Conservation (phyloP, 805 yeast species). For the Myxozyma neotropica region DNA sequence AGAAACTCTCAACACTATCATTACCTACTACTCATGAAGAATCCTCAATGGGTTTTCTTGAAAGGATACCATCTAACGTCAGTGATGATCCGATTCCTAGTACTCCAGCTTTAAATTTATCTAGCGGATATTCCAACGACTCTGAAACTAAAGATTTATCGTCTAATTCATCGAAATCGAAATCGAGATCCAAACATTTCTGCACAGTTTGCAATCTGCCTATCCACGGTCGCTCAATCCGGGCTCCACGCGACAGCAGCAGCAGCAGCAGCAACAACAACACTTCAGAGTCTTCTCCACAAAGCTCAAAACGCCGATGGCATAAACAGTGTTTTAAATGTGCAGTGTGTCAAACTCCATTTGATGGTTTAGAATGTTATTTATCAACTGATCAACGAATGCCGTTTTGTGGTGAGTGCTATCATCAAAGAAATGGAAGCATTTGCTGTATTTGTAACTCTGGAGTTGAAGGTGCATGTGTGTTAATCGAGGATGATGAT, state of each 20-base stretch:
- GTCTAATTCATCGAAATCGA: not conserved
- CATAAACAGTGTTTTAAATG: slow-evolving; percentile 86
- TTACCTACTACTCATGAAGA: not conserved
- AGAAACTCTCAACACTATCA: not conserved
- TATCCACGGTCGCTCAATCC: slow-evolving; percentile 12
- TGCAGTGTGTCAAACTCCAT: slow-evolving; percentile 52
- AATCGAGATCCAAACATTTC: not conserved
- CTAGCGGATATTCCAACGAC: not conserved
- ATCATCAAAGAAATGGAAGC: slow-evolving; percentile 74
- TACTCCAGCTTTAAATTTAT: not conserved
- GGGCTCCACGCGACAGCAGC: not conserved
- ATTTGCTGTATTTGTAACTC: slow-evolving; percentile 67
- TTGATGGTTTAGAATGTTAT: slow-evolving; percentile 49
- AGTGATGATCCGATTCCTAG: slow-evolving; percentile 5
- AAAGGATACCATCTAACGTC: not conserved
- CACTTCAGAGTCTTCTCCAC: no score
- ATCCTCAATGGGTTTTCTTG: not conserved
- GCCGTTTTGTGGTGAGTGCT: slow-evolving; percentile 81
- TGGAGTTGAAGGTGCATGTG: slow-evolving; percentile 90
- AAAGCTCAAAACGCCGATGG: slow-evolving; percentile 51
- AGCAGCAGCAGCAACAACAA: not conserved
- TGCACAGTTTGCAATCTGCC: slow-evolving; percentile 10
- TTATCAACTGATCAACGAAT: slow-evolving; percentile 64
- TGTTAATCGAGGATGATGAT: slow-evolving; percentile 52
- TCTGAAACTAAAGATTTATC: not conserved